Conservation (phyloP, 768 basidiomycete genomes). For the Trametes cubensis region DNA sequence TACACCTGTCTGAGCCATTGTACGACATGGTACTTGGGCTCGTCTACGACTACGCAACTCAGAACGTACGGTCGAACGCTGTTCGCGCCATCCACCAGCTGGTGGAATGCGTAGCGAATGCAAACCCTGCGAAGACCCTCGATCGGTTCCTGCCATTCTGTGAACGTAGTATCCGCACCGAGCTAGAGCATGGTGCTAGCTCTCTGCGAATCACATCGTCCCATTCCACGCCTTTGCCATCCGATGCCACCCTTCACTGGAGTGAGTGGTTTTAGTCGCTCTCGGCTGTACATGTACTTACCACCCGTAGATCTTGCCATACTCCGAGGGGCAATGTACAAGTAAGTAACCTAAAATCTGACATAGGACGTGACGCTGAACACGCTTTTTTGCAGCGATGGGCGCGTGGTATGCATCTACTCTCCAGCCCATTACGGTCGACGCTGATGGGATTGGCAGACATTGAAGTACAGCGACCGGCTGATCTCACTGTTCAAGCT, state of each 20-base stretch:
- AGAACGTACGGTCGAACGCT: slow-evolving; percentile 80
- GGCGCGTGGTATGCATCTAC: slow-evolving; percentile 52
- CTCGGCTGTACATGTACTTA: slow-evolving; percentile 1
- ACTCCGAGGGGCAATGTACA: slow-evolving; percentile 77
- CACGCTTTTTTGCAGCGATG: slow-evolving; percentile 41
- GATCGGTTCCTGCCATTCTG: slow-evolving; percentile 80
- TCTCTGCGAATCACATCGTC: slow-evolving; percentile 71
- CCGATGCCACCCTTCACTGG: slow-evolving; percentile 88
- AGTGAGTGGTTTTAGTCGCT: slow-evolving; percentile 48
- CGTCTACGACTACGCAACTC: slow-evolving; percentile 81
- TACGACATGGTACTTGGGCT: slow-evolving; percentile 83
- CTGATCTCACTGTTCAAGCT: slow-evolving; percentile 61
- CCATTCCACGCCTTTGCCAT: slow-evolving; percentile 62
- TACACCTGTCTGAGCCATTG: slow-evolving; percentile 70
- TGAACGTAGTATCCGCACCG: slow-evolving; percentile 64
- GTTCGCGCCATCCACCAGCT: slow-evolving; percentile 86
- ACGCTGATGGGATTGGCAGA: slow-evolving; percentile 38
- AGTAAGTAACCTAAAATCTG: slow-evolving; percentile 47
- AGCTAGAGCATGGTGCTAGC: slow-evolving; percentile 85
- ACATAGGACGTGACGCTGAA: background rate
- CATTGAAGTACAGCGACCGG: slow-evolving; percentile 64
- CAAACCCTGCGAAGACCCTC: slow-evolving; percentile 74
- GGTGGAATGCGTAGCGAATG: slow-evolving; percentile 83
- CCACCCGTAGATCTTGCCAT: slow-evolving; percentile 63
- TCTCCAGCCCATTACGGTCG: background rate